Evolutionary conservation across 371 early-diverging fungal species (phyloP).

Genomic region (Mucor velutinosus): DNA sequence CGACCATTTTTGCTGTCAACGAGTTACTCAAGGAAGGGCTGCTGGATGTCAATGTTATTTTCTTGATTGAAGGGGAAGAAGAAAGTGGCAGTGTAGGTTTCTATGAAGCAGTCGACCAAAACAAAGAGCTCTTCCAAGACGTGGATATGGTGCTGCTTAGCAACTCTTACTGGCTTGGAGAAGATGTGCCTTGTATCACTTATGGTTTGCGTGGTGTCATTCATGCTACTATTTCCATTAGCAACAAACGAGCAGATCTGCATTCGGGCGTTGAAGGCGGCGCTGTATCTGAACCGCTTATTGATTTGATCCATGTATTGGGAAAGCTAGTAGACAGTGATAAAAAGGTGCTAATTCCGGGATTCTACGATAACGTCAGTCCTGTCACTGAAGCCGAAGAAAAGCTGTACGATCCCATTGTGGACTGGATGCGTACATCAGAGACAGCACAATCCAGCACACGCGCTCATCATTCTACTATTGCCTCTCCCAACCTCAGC

Average conservation of each 20-base stretch:
- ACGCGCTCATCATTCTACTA: slow-evolving; percentile 37
- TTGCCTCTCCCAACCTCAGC: slow-evolving; percentile 27
- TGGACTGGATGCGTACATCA: slow-evolving; percentile 50
- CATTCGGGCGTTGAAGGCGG: slow-evolving; percentile 91
- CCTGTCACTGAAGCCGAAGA: slow-evolving; percentile 56
- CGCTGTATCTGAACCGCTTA: slow-evolving; percentile 76
- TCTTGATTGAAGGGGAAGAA: slow-evolving; percentile 86
- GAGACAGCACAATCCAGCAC: slow-evolving; percentile 24
- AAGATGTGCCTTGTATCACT: slow-evolving; percentile 68
- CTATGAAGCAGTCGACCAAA: slow-evolving; percentile 59
- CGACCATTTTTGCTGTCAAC: slow-evolving; percentile 76
- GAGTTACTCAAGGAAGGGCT: slow-evolving; percentile 66
- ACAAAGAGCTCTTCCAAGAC: slow-evolving; percentile 62
- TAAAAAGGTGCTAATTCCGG: slow-evolving; percentile 68
- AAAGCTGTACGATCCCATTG: slow-evolving; percentile 55
- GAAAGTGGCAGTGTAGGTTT: slow-evolving; percentile 80
- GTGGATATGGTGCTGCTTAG: slow-evolving; percentile 70
- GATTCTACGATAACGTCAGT: slow-evolving; percentile 62
- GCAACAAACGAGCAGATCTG: slow-evolving; percentile 52
- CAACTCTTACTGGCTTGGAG: slow-evolving; percentile 75
- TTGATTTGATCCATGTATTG: slow-evolving; percentile 71
- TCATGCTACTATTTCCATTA: slow-evolving; percentile 67
- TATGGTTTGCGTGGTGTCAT: slow-evolving; percentile 79
- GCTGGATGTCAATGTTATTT: slow-evolving; percentile 73
- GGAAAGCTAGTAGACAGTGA: slow-evolving; percentile 60